Evolutionary conservation across 192 early-diverging fungal genomes (phyloP).

Genomic region (Oehlia diaphana): DNA sequence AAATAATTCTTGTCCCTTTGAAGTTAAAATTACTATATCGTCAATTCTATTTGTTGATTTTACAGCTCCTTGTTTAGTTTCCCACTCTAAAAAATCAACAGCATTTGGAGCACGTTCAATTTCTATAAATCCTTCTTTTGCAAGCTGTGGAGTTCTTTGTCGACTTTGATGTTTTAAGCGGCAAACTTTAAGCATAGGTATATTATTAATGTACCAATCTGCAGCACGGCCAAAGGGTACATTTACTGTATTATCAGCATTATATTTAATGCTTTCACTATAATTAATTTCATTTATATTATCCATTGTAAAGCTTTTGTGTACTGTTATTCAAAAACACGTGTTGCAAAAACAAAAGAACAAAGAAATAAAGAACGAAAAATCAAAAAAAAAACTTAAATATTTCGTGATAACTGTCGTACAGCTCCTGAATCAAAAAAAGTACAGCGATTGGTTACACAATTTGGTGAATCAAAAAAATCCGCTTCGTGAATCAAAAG

Average conservation of each 20-base stretch:
- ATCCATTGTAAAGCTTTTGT: neutral
- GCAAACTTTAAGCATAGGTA: neutral
- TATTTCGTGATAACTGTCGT: no score
- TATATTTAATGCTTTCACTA: neutral
- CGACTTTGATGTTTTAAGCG: neutral
- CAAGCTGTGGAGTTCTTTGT: neutral
- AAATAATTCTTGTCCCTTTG: neutral
- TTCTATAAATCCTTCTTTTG: neutral
- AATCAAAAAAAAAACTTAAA: no score
- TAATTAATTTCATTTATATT: neutral
- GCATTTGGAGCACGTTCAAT: neutral
- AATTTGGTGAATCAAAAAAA: no score
- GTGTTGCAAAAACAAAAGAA: no score
- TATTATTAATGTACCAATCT: slow-evolving; percentile 5
- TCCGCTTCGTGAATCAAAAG: no score
- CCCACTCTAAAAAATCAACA: no score
- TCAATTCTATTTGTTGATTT: no score
- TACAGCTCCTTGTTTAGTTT: no score
- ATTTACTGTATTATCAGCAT: neutral
- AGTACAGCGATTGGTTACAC: no score
- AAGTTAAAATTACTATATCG: neutral
- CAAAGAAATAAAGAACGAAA: no score
- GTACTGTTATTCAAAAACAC: no score
- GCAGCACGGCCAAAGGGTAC: neutral
- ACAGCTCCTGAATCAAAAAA: no score